Evolutionary conservation across 345 rosid genomes (phyloP).

Genomic region (Lepidium sativum): DNA sequence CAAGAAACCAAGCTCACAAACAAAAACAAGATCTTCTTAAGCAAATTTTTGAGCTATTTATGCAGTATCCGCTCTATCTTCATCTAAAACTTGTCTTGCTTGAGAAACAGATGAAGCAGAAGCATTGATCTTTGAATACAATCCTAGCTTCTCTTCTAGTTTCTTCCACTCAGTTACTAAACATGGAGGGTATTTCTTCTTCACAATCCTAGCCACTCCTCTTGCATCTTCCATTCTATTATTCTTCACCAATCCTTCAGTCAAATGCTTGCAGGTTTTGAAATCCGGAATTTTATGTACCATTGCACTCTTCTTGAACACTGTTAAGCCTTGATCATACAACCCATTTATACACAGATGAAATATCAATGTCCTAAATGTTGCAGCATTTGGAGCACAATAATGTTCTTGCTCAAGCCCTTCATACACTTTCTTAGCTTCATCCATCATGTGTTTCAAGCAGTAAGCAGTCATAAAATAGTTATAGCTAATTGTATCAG

Average conservation of each 20-base stretch:
- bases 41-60: not conserved
- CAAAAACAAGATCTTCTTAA: not conserved
- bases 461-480: conserved; percentile 62
- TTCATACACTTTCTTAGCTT: conserved; percentile 57
- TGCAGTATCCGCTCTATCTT: conserved; percentile 1
- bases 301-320: conserved; percentile 57
- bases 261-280: conserved; percentile 47
- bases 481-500: conserved; percentile 60
- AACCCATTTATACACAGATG: conserved; percentile 45
- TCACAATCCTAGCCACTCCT: conserved; percentile 45
- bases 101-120: conserved; percentile 3
- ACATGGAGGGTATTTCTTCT: conserved; percentile 58
- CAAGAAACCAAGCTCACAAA: conserved; percentile 1
- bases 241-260: conserved; percentile 56
- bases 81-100: conserved; percentile 1
- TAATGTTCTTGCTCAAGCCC: conserved; percentile 36
- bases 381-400: conserved; percentile 54
- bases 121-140: conserved; percentile 22
- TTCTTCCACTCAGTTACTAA: conserved; percentile 58
- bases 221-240: conserved; percentile 59
- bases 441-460: conserved; percentile 46
- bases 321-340: conserved; percentile 44
- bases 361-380: conserved; percentile 61
- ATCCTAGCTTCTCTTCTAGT: conserved; percentile 49
- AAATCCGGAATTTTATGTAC: conserved; percentile 63